Evolutionary conservation across 208 protist species (phyloP).

Genomic region (Vickermania spadyakhi): DNA sequence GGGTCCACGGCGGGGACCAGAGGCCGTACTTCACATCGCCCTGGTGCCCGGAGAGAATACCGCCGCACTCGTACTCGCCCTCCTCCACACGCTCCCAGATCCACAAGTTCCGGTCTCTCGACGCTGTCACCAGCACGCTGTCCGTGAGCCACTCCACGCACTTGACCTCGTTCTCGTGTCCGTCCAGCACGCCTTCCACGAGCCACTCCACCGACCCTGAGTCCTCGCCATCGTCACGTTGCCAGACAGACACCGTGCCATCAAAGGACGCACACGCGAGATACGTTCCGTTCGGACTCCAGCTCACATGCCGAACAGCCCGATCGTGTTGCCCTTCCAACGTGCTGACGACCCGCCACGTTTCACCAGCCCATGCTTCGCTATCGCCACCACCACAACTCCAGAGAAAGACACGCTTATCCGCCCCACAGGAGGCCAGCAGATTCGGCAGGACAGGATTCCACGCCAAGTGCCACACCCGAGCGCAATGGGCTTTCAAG

Average conservation of each 20-base stretch:
- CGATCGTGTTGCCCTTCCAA: conserved; percentile 66
- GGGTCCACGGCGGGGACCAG: conserved; percentile 28
- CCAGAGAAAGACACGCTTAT: conserved; percentile 68
- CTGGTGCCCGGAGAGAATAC: conserved; percentile 79
- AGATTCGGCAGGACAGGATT: conserved; percentile 43
- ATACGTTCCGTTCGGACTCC: conserved; percentile 71
- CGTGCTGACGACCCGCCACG: conserved; percentile 43
- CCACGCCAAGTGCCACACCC: conserved; percentile 84
- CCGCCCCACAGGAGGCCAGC: conserved; percentile 64
- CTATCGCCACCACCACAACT: conserved; percentile 9
- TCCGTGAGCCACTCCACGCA: conserved; percentile 73
- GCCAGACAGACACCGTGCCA: conserved; percentile 69
- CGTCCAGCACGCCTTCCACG: conserved; percentile 72
- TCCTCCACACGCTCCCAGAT: conserved; percentile 85
- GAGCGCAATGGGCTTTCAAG: conserved; percentile 50
- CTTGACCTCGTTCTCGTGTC: conserved; percentile 91
- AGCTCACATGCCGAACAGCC: conserved; percentile 74
- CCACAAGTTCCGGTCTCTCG: conserved; percentile 86
- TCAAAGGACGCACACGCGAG: conserved; percentile 81
- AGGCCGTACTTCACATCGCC: conserved; percentile 88
- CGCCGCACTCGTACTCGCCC: conserved; percentile 83
- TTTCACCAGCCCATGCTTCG: not conserved
- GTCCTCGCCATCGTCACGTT: conserved; percentile 10
- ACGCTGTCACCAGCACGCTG: conserved; percentile 77
- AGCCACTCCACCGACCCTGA: conserved; percentile 24